phyloP scores from a whole-genome alignment of 1,284 basidiomycete species.

The Irpex rosettiformis region DNA sequence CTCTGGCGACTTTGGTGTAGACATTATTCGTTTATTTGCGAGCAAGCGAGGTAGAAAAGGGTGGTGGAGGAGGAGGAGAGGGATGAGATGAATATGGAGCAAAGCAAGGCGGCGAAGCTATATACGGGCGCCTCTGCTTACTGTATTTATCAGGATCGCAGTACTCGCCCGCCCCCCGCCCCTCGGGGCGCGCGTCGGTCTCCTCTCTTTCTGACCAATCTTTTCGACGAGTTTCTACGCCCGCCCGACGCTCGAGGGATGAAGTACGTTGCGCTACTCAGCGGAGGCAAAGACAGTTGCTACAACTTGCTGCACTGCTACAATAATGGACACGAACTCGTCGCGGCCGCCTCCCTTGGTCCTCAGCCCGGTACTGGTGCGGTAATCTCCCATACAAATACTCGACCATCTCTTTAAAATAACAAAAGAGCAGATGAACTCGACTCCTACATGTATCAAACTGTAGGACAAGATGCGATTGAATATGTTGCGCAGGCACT shows the following conservation, averaged over 20 bases:
- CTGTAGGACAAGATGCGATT: constrained; percentile 94
- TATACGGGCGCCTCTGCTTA: constrained; percentile 12
- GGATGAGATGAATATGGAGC: constrained; percentile 19
- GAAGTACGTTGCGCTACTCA: constrained; percentile 95
- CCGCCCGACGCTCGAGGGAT: constrained; percentile 38
- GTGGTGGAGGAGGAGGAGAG: constrained; percentile 12
- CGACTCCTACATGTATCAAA: constrained; percentile 98
- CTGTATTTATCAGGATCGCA: neutral
- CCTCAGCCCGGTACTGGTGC: constrained; percentile 84
- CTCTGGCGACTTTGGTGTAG: constrained; percentile 43
- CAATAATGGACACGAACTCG: constrained; percentile 83
- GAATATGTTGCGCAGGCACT: constrained; percentile 85
- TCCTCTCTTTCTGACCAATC: constrained; percentile 11
- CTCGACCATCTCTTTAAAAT: constrained; percentile 16
- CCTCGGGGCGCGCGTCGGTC: neutral
- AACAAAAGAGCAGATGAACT: constrained; percentile 75
- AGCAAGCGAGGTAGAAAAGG: constrained; percentile 9
- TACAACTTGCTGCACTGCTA: constrained; percentile 93
- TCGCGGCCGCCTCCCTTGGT: constrained; percentile 87
- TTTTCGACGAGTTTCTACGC: neutral
- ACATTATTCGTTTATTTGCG: constrained; percentile 38
- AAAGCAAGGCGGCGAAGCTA: constrained; percentile 6
- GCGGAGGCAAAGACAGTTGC: constrained; percentile 98
- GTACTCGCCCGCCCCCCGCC: neutral
- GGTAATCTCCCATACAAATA: constrained; percentile 9